These are phyloP conservation scores for Aspergillus candidus DNA, from an alignment of 2,329 filamentous ascomycete species.

Conservation along the genomic window DNA sequence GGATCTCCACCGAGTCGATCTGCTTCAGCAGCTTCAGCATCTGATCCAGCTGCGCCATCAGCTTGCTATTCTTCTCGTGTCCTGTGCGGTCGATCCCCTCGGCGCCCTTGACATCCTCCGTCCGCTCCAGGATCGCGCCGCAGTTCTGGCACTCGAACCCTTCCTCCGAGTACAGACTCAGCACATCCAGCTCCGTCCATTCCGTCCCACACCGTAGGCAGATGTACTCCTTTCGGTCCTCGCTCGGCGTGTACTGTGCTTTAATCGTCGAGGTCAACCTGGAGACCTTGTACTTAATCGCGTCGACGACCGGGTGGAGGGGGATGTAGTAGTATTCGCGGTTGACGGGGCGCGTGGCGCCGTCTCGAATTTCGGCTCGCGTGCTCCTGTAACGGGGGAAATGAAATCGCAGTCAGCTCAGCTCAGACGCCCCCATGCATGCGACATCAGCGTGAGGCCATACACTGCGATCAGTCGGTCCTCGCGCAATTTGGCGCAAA, in stretches of 20 bases:
- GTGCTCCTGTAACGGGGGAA: conserved; percentile 50
- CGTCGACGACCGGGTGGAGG: conserved; percentile 88
- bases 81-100: conserved; percentile 41
- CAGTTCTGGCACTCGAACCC: conserved; percentile 85
- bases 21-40: conserved; percentile 44
- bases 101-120: conserved; percentile 40
- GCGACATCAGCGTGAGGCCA: conserved; percentile 23
- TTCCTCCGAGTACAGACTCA: conserved; percentile 61
- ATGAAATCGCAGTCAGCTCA: neutral
- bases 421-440: neutral
- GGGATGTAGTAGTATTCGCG: conserved; percentile 97
- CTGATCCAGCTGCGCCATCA: conserved; percentile 44
- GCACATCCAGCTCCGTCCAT: conserved; percentile 83
- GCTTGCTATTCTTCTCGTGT: conserved; percentile 45
- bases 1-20: conserved; percentile 44
- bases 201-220: conserved; percentile 76
- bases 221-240: conserved; percentile 86
- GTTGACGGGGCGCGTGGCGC: conserved; percentile 72
- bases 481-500: conserved; percentile 77
- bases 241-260: conserved; percentile 68
- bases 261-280: conserved; percentile 85
- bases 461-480: conserved; percentile 80
- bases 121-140: conserved; percentile 42
- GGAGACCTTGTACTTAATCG: conserved; percentile 90
- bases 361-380: conserved; percentile 71